Base-by-base conservation (phyloP, 805 yeast genomes). In the Candida maris region DNA sequence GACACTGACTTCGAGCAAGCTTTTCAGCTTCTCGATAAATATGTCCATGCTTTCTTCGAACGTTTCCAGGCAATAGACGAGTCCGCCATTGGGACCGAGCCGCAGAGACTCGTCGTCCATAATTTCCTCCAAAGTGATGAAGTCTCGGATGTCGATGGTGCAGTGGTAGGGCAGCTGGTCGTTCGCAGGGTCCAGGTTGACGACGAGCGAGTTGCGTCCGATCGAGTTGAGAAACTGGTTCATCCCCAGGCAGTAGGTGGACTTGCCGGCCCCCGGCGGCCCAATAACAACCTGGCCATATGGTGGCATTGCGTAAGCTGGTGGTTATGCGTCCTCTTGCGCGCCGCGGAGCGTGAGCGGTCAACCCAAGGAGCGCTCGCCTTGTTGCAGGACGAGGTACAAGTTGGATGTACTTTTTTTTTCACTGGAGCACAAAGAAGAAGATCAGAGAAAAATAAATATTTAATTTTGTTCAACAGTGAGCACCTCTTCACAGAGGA, bases 201-300 rank as follows among this genome's bases (percentile, higher is more conserved):
- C 67, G 2, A 93, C 73, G n/a, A 85, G 70, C 32, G 85, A 79
- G 51, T 85, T 83, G 42, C 99, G 68, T 5, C 99, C 99, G 34
- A 94, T 88, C 2, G 97, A 96, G 41, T 85, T 82, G 51, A 91
- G 71, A 60, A 93, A 93, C 65, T 93, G 97, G 45, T 75, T 75
- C 79, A 91, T 79, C 28, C 98, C 99, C 57, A 79, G 70, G 59
- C 97, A 89, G 57, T 86, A 93, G 0, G 98, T 94, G 0, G 96
- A 85, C 55, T 93, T 93, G 1, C 99, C 99, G 0, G 95, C 75
- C 1, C 98, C 99, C 1, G 99, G 99, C 0, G 98, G 97, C 0
- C 99, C 99, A 25, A 93, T 87, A 7, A 91, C 89, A 7, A 93
- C 76, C 62, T 93, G 96, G 3, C 95, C 96, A 60, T 85, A 85